Evolutionary conservation across 2,329 filamentous ascomycete genomes (phyloP).

Genomic region (Cercospora janseana): DNA sequence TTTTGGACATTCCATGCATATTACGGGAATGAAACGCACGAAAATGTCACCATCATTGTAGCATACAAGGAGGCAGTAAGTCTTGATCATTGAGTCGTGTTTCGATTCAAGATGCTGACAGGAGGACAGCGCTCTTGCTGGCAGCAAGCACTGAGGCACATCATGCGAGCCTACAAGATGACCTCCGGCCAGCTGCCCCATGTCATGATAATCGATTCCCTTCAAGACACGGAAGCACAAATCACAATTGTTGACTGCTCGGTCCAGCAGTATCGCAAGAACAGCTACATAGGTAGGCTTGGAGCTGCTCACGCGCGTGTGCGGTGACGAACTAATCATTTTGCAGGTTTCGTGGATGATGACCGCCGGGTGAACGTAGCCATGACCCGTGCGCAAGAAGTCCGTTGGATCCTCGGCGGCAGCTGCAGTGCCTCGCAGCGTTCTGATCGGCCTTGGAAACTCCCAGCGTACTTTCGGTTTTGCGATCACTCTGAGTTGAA

Average conservation of each 20-base stretch:
- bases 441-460: not conserved
- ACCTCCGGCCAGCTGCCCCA: slow-evolving; percentile 14
- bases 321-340: not conserved
- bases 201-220: slow-evolving; percentile 20
- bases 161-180: slow-evolving; percentile 8
- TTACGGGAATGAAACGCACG: slow-evolving; percentile 11
- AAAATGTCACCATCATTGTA: slow-evolving; percentile 23
- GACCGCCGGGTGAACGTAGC: slow-evolving; percentile 22
- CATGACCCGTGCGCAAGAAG: slow-evolving; percentile 20
- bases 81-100: not conserved
- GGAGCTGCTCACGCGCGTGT: not conserved
- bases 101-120: slow-evolving; percentile 2
- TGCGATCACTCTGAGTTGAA: not conserved
- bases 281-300: slow-evolving; percentile 14
- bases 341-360: slow-evolving; percentile 20
- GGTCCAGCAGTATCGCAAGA: slow-evolving; percentile 11
- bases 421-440: slow-evolving; percentile 6
- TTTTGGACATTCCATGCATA: slow-evolving; percentile 18
- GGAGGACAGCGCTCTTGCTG: slow-evolving; percentile 7
- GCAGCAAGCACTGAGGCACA: slow-evolving; percentile 12
- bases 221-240: slow-evolving; percentile 21
- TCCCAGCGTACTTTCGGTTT: slow-evolving; percentile 14
- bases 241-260: slow-evolving; percentile 25
- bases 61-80: slow-evolving; percentile 23
- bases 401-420: slow-evolving; percentile 22